phyloP scores from a whole-genome alignment of 306 rosid genomes.

The Erythrophleum fordii region DNA sequence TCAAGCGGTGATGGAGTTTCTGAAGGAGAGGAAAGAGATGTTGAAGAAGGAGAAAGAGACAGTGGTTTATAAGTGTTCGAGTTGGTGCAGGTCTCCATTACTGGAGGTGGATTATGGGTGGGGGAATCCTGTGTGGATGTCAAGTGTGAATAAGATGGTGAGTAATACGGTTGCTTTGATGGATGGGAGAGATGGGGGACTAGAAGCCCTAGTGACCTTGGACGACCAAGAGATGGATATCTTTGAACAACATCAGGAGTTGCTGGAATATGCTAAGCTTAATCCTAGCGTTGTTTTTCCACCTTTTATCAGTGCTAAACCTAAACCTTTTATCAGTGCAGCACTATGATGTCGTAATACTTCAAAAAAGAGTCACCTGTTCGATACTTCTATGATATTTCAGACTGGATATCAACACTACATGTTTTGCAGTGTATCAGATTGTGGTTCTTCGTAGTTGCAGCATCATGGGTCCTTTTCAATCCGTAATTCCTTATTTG shows the following conservation, averaged over 20 bases:
- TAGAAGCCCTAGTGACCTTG: constrained; percentile 47
- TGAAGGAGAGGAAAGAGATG: constrained; percentile 41
- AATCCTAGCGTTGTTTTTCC: constrained; percentile 29
- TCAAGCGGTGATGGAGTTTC: constrained; percentile 38
- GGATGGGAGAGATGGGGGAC: constrained; percentile 49
- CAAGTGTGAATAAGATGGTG: constrained; percentile 41
- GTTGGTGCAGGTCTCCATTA: constrained; percentile 52
- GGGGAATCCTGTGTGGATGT: constrained; percentile 49
- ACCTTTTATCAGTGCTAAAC: background rate
- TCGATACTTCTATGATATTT: too few species aligned
- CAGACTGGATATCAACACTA: too few species aligned
- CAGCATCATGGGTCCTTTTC: too few species aligned
- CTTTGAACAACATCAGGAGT: background rate
- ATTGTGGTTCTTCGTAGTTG: too few species aligned
- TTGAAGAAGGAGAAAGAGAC: background rate
- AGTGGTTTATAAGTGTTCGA: constrained; percentile 45
- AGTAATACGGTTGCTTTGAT: constrained; percentile 45
- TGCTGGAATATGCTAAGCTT: constrained; percentile 35
- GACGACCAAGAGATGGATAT: constrained; percentile 22
- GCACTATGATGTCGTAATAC: background rate
- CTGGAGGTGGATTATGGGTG: constrained; percentile 47
- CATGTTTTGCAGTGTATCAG: too few species aligned
- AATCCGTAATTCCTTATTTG: too few species aligned
- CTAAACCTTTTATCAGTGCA: background rate
- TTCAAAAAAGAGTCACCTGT: too few species aligned